phyloP scores from a whole-genome alignment of 2,329 filamentous ascomycete genomes.

The Verticillium zaregamsianum region DNA sequence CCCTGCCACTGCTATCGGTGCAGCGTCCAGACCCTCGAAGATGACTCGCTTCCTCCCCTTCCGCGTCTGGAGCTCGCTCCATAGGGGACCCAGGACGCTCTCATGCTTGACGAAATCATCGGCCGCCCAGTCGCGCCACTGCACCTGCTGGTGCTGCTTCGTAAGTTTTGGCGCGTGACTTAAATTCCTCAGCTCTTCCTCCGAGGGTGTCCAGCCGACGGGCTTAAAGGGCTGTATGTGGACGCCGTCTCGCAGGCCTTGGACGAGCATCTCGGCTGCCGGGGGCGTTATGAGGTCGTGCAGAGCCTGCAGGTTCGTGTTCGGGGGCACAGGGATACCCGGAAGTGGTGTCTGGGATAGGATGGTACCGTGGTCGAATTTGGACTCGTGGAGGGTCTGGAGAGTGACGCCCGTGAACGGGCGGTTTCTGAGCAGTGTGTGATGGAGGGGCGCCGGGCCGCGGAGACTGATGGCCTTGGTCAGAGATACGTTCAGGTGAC shows the following conservation, averaged over 20 bases:
- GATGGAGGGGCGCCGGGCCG: constrained; percentile 82
- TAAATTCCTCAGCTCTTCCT: constrained; percentile 16
- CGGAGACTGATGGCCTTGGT: constrained; percentile 53
- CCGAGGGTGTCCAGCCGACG: not conserved
- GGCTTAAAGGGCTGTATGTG: constrained; percentile 58
- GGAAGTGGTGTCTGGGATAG: constrained; percentile 64
- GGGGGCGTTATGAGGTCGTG: constrained; percentile 49
- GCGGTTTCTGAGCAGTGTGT: constrained; percentile 66
- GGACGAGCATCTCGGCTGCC: constrained; percentile 69
- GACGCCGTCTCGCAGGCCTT: constrained; percentile 55
- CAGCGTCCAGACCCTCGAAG: constrained; percentile 27
- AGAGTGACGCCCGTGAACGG: constrained; percentile 70
- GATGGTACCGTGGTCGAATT: constrained; percentile 76
- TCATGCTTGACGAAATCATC: constrained; percentile 50
- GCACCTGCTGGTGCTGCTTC: constrained; percentile 57
- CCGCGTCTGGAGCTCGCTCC: constrained; percentile 42
- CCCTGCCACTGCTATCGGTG: not conserved
- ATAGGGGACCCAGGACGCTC: constrained; percentile 61
- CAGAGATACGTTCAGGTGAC: not conserved
- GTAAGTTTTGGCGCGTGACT: constrained; percentile 69
- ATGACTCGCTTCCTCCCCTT: constrained; percentile 32
- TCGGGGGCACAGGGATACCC: constrained; percentile 45
- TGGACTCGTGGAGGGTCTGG: constrained; percentile 73
- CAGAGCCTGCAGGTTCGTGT: constrained; percentile 38
- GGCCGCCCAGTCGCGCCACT: constrained; percentile 52